Conservation (phyloP, 108 stramenopile species). For the Mediolabrus comicus region DNA sequence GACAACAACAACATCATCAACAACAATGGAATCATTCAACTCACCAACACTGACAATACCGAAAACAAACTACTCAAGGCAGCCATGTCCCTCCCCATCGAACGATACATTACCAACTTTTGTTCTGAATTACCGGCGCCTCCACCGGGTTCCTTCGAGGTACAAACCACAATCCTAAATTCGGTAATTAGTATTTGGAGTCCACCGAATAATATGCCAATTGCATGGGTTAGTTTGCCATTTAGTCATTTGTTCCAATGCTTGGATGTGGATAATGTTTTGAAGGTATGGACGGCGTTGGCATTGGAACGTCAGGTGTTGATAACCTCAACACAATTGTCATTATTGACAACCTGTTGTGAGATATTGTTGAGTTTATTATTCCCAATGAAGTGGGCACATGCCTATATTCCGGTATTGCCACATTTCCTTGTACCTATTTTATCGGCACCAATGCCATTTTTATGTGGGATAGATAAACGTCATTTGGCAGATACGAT, state of each 20-base stretch:
- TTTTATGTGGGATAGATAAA: slow-evolving; percentile 79
- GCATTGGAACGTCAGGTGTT: slow-evolving; percentile 87
- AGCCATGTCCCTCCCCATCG: slow-evolving; percentile 65
- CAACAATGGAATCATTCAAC: neutral
- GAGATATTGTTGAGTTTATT: slow-evolving; percentile 92
- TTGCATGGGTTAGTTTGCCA: slow-evolving; percentile 93
- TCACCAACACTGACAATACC: neutral
- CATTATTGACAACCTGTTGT: slow-evolving; percentile 84
- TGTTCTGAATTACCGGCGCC: slow-evolving; percentile 95
- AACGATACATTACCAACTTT: slow-evolving; percentile 94
- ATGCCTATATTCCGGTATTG: slow-evolving; percentile 85
- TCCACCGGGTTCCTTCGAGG: slow-evolving; percentile 91
- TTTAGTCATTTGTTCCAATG: slow-evolving; percentile 90
- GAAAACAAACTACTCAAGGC: neutral
- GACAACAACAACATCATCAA: neutral
- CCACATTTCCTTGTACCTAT: slow-evolving; percentile 82
- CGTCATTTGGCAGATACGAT: slow-evolving; percentile 73
- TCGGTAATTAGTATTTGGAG: slow-evolving; percentile 85
- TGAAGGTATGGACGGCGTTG: slow-evolving; percentile 76
- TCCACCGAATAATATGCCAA: slow-evolving; percentile 91
- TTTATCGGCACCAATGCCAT: slow-evolving; percentile 90
- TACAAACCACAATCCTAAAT: slow-evolving; percentile 72
- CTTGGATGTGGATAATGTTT: slow-evolving; percentile 77
- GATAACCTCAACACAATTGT: slow-evolving; percentile 79
- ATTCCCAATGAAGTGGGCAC: slow-evolving; percentile 95